Conservation (phyloP, 371 early-diverging fungal species). For the Mucor saturninus region DNA sequence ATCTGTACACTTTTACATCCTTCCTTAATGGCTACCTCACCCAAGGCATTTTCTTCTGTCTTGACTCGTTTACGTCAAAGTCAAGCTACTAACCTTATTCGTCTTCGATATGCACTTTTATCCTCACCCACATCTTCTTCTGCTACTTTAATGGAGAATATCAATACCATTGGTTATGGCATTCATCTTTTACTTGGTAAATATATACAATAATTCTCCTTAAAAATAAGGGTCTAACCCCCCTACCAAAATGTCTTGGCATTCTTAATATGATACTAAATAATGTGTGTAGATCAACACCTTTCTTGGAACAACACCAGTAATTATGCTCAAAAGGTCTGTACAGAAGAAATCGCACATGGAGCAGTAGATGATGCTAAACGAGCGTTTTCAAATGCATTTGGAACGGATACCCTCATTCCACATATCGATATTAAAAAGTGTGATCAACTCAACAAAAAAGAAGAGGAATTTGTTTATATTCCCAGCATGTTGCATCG, state of each 20-base stretch:
- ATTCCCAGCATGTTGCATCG: constrained; percentile 70
- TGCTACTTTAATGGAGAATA: constrained; percentile 37
- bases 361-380: constrained; percentile 70
- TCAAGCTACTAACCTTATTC: constrained; percentile 44
- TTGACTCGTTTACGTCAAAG: constrained; percentile 40
- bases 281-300: constrained; percentile 55
- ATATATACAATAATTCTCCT: constrained; percentile 31
- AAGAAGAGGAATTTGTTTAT: constrained; percentile 55
- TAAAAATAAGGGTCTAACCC: neutral
- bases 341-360: constrained; percentile 65
- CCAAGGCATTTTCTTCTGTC: constrained; percentile 50
- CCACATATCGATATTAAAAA: constrained; percentile 31
- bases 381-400: constrained; percentile 52
- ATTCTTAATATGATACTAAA: neutral
- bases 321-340: constrained; percentile 63
- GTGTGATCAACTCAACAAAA: constrained; percentile 4
- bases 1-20: constrained; percentile 50
- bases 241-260: constrained; percentile 19
- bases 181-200: constrained; percentile 64
- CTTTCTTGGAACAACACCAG: constrained; percentile 58
- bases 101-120: constrained; percentile 47
- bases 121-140: constrained; percentile 24
- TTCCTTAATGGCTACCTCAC: constrained; percentile 37
- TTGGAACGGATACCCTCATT: constrained; percentile 12
- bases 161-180: constrained; percentile 62